Evolutionary conservation across 164 flowering plant genomes (phyloP), one percentile per base, ranked within the genome.

Genomic region (Sedum album): DNA sequence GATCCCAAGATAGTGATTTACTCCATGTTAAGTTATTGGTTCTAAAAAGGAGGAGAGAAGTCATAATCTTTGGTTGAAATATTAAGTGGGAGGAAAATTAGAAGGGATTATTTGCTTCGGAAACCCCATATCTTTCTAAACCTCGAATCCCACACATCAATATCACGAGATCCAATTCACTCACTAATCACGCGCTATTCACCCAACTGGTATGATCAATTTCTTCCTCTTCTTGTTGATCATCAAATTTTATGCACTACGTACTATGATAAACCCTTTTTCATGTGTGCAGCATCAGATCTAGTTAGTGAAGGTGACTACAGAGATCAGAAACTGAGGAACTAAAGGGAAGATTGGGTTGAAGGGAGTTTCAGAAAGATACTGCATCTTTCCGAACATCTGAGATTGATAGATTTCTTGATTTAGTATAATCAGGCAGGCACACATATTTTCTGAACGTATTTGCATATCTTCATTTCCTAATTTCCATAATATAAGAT

Each of bases 91-190:
- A 26, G 61, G 61, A 55, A 55, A 1, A 55, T 25, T 26, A 6
- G 23, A 21, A 55, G 61, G 61, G 18, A 25, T 55, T 55, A 31
- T 26, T 28, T 55, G 31, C 31, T 55, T 55, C 14, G 31, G 28
- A 55, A 55, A 17, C 66, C 60, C 73, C 61, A 51, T 42, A 65
- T 21, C 25, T 21, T 57, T 31, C 63, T 42, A 33, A 13, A 63
- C 51, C 25, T 51, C 57, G 23, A 48, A 18, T 11, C 38, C 42
- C 61, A 73, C 38, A 39, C 66, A 60, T 31, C 73, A 66, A 46
- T 46, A 46, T 21, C 71, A 42, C 42, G 25, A 36, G 31, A 39
- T 48, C 60, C 33, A n/a, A 20, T 60, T 44, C 55, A n/a, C 31
- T 61, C 65, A 30, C 14, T 9, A 41, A 18, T 44, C 55, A n/a